Evolutionary conservation across 148 eudicot genomes (phyloP).

Genomic region (Rhododendron kiyosumense): DNA sequence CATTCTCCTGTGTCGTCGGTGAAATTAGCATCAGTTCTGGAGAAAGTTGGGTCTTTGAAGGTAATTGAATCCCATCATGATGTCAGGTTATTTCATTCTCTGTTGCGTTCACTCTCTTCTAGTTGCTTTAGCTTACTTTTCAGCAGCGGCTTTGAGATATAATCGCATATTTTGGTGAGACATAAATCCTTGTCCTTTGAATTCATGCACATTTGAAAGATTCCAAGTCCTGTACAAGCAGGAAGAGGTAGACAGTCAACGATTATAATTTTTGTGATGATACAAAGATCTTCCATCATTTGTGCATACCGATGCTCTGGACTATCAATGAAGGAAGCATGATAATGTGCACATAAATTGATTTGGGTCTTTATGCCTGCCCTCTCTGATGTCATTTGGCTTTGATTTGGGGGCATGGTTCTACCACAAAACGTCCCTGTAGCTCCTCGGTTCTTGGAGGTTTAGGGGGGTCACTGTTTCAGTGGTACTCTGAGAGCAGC

Average conservation of each 20-base stretch:
- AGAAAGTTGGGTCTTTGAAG: slow-evolving; percentile 73
- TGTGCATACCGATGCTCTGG: too few species aligned
- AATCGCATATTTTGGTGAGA: not conserved
- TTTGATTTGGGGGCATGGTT: too few species aligned
- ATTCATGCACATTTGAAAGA: not conserved
- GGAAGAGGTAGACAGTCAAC: not conserved
- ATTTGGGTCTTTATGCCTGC: too few species aligned
- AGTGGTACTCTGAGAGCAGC: too few species aligned
- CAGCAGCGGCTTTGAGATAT: not conserved
- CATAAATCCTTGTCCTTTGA: not conserved
- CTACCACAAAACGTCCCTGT: too few species aligned
- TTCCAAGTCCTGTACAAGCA: not conserved
- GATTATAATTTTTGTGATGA: not conserved
- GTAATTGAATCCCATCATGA: slow-evolving; percentile 28
- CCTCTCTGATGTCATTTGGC: too few species aligned
- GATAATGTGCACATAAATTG: too few species aligned
- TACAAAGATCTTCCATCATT: not conserved
- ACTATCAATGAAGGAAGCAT: too few species aligned
- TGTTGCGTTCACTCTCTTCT: not conserved
- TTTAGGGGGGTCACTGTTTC: too few species aligned
- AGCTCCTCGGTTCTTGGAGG: too few species aligned
- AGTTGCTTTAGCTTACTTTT: not conserved
- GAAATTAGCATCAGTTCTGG: slow-evolving; percentile 57
- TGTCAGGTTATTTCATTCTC: not conserved
- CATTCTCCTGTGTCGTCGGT: slow-evolving; percentile 58